Evolutionary conservation across 1,284 basidiomycete genomes (phyloP).

Genomic region (Austroboletus novae-zelandiae): DNA sequence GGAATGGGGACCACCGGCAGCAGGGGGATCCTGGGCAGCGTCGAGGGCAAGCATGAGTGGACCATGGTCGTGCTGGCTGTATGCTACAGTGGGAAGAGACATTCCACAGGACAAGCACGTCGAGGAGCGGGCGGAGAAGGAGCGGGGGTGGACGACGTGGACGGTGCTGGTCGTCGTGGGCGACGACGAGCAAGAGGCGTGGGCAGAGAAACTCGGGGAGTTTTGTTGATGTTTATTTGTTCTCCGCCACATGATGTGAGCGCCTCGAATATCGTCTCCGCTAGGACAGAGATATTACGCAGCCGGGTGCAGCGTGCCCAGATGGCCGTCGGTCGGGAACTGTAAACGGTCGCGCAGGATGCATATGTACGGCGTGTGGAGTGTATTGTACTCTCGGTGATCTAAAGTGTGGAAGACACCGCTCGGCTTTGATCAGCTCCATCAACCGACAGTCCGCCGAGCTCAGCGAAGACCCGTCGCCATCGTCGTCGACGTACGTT

Average conservation of each 20-base stretch:
- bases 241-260: constrained; percentile 14
- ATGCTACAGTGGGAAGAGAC: constrained; percentile 21
- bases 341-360: not conserved
- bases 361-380: too few species aligned
- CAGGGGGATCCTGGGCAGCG: constrained; percentile 13
- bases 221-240: constrained; percentile 25
- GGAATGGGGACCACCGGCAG: not conserved
- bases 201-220: constrained; percentile 30
- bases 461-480: constrained; percentile 33
- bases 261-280: not conserved
- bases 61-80: constrained; percentile 22
- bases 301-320: not conserved
- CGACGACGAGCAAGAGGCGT: constrained; percentile 35
- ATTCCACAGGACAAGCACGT: constrained; percentile 21
- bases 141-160: not conserved
- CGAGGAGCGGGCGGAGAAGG: constrained; percentile 1
- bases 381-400: constrained; percentile 2
- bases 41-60: constrained; percentile 2
- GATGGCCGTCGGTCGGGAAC: not conserved
- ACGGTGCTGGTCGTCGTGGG: constrained; percentile 27
- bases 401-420: constrained; percentile 29
- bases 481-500: constrained; percentile 23
- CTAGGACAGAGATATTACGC: not conserved
- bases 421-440: constrained; percentile 20
- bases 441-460: constrained; percentile 35